Base-by-base conservation (phyloP, 2,329 filamentous ascomycete species). In the Phoma sp. region DNA sequence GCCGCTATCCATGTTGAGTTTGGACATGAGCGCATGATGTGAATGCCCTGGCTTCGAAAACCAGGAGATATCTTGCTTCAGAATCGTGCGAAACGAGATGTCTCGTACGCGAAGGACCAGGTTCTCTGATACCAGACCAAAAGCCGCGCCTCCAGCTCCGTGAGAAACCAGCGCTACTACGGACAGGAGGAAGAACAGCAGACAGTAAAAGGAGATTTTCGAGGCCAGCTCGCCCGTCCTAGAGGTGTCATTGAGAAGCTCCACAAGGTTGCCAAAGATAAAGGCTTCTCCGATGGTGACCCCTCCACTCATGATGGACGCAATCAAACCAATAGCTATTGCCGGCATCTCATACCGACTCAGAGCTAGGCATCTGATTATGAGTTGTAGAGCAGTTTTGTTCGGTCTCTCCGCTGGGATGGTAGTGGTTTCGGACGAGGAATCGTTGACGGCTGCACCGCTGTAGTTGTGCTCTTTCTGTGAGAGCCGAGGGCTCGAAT, bases 1-100 rank as follows among this genome's bases (percentile, higher is more conserved):
- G 2, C 77, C 77, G n/a, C 78, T 77, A 56, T 83, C 80, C 56
- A 77, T 80, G 50, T 76, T 79, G 48, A 82, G 72, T 54, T 74
- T 76, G 5, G 77, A 75, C 69, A 82, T 77, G 10, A 82, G 70
- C 2, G 74, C 71, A 27, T 80, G 76, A 8, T 78, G 74, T 8
- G 76, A 77, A 33, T 78, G 76, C 1, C 75, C 76, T 6, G 75
- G 72, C 37, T 71, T 68, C 7, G 77, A 75, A 48, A 81, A 82
- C 80, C 80, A 83, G 9, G 74, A 58, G 68, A 86, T 82, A 55
- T 85, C 81, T 63, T 86, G 84, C 19, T 79, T 76, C 6, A 87
- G 74, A 1, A 84, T 80, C 43, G 80, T 82, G 41, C 78, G 74
- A 51, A 87, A 74, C 2, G 80, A 78, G 5, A 75, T 62, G 31